Percentiles rank a stretch among this genome's conserved stretches.
phyloP scores from a whole-genome alignment of 352 stramenopile genomes.

The Elongisporangium anandrum region DNA sequence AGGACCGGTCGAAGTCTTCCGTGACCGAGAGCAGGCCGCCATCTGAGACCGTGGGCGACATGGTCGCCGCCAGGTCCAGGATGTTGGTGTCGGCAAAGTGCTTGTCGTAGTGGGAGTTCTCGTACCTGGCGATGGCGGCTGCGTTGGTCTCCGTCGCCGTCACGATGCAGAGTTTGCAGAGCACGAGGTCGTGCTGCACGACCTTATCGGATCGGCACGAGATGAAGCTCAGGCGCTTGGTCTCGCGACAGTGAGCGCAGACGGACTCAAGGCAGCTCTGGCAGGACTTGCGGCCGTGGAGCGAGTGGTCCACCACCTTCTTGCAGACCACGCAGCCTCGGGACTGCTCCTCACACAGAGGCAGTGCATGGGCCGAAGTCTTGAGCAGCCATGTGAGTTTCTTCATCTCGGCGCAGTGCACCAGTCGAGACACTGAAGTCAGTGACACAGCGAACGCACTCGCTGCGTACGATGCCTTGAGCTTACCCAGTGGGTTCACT shows the following conservation, averaged over 20 bases:
- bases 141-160: not conserved
- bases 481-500: not conserved
- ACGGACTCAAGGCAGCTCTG: constrained; percentile 27
- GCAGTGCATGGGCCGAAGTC: not conserved
- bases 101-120: not conserved
- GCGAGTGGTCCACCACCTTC: not conserved
- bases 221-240: constrained; percentile 31
- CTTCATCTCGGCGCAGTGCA: constrained; percentile 13
- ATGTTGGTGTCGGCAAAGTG: not conserved
- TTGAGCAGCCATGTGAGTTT: constrained; percentile 11
- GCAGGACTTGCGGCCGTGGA: constrained; percentile 10
- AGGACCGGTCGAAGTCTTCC: not conserved
- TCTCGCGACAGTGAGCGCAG: constrained; percentile 39
- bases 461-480: not conserved
- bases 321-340: not conserved
- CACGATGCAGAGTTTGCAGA: not conserved
- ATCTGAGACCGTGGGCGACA: not conserved
- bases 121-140: not conserved
- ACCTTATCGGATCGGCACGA: constrained; percentile 7
- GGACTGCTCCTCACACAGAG: not conserved
- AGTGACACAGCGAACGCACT: not conserved
- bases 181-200: not conserved
- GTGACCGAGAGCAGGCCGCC: not conserved
- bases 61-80: not conserved
- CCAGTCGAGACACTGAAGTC: not conserved